Conservation (phyloP, 176 grass and related monocot species). For the Musa acuminata region DNA sequence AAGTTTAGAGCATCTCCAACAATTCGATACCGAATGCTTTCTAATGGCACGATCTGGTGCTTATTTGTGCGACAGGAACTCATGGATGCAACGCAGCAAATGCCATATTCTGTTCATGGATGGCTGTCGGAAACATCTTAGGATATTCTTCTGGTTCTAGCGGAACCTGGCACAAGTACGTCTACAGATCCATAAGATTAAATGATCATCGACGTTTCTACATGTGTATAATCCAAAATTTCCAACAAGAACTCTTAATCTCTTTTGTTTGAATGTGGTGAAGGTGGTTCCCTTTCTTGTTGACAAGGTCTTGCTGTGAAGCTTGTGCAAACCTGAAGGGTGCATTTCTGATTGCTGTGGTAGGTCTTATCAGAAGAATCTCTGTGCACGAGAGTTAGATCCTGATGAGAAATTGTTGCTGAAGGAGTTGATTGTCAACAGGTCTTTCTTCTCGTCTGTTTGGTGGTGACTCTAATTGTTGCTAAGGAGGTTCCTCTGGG, state of each 20-base stretch:
- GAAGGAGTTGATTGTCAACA: not conserved
- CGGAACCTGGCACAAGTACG: conserved; percentile 75
- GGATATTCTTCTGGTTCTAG: conserved; percentile 91
- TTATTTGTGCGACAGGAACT: conserved; percentile 23
- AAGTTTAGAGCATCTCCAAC: not conserved
- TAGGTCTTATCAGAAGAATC: conserved; percentile 16
- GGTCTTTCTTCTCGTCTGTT: conserved; percentile 41
- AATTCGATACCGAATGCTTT: not conserved
- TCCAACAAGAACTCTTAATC: not conserved
- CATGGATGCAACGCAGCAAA: conserved; percentile 74
- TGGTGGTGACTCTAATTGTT: conserved; percentile 45
- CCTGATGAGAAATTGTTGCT: no score
- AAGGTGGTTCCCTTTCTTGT: conserved; percentile 90
- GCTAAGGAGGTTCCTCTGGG: conserved; percentile 51
- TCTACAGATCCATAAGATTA: not conserved
- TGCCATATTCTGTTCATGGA: conserved; percentile 96
- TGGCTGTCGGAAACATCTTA: conserved; percentile 91
- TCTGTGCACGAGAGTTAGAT: not conserved
- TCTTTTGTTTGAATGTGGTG: not conserved
- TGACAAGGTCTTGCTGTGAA: conserved; percentile 72
- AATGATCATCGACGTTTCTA: not conserved
- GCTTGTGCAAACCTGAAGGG: conserved; percentile 94
- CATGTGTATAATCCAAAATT: not conserved
- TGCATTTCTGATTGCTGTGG: conserved; percentile 88
- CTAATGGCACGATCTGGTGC: not conserved